Percentiles rank a stretch among this genome's conserved stretches.
These are phyloP conservation scores for Tetrapisispora nanseiensis DNA, from an alignment of 805 yeast genomes.

Conservation along the genomic window DNA sequence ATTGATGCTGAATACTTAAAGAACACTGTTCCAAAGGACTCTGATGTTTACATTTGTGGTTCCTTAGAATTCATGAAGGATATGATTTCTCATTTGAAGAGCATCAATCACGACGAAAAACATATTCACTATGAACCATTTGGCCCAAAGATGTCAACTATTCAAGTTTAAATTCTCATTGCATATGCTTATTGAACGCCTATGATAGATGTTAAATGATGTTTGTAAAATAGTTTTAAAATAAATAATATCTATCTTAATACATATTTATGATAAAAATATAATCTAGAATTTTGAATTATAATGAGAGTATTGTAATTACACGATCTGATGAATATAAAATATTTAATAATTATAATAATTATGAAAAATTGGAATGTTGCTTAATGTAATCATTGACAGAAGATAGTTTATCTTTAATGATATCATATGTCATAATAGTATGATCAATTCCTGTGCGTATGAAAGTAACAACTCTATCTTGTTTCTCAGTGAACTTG, in stretches of 20 bases:
- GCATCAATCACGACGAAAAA: constrained; percentile 17
- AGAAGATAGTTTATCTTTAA: background rate
- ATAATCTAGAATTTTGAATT: too few species aligned
- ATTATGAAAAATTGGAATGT: constrained; percentile 1
- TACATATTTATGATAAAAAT: too few species aligned
- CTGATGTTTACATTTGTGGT: constrained; percentile 28
- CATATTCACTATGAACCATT: constrained; percentile 27
- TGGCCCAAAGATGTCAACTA: constrained; percentile 29
- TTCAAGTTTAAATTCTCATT: constrained; percentile 8
- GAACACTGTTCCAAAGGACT: constrained; percentile 17
- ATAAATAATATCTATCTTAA: too few species aligned
- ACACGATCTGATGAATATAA: background rate
- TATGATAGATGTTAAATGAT: too few species aligned
- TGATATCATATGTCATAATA: constrained; percentile 3
- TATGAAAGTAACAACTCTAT: background rate
- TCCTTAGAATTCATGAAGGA: constrained; percentile 23
- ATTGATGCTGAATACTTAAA: constrained; percentile 18
- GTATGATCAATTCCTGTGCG: constrained; percentile 2
- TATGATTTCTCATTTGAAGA: constrained; percentile 16
- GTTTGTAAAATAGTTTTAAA: too few species aligned
- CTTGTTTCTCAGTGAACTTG: constrained; percentile 16
- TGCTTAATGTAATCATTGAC: background rate
- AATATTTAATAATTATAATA: background rate
- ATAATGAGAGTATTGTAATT: background rate
- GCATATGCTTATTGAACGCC: background rate